phyloP scores from a whole-genome alignment of 371 early-diverging fungal genomes.

The Syncephalastrum sp. region DNA sequence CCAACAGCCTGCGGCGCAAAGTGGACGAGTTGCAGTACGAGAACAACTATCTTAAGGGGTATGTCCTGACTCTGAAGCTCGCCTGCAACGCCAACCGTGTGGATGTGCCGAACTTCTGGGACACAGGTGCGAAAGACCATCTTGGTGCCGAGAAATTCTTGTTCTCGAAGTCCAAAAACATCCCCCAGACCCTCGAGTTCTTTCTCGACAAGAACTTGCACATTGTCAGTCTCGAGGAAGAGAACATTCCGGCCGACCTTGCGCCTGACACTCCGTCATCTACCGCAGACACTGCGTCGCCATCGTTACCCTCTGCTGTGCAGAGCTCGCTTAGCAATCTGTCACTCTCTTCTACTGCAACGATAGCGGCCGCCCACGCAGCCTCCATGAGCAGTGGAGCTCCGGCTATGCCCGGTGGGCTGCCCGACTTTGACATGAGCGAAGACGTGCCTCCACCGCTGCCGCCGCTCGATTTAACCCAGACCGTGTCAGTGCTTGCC shows the following conservation, averaged over 20 bases:
- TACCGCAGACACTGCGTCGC: no score
- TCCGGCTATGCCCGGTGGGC: conserved; percentile 14
- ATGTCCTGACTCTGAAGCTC: conserved; percentile 29
- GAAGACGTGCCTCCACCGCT: conserved; percentile 8
- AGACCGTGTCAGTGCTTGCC: conserved; percentile 19
- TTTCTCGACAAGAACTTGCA: conserved; percentile 28
- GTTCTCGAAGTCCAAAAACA: conserved; percentile 29
- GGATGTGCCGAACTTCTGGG: conserved; percentile 37
- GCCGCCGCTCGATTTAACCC: conserved; percentile 12
- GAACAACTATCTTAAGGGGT: conserved; percentile 34
- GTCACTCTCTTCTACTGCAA: no score
- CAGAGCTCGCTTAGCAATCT: no score
- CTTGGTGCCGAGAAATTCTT: conserved; percentile 34
- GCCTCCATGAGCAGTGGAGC: no score
- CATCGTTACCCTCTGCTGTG: no score
- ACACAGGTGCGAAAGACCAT: conserved; percentile 27
- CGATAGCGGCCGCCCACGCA: no score
- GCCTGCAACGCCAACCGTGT: conserved; percentile 35
- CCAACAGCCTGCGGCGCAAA: conserved; percentile 12
- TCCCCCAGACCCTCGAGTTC: conserved; percentile 41
- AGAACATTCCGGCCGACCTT: conserved; percentile 6
- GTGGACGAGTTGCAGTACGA: conserved; percentile 32
- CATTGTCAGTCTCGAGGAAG: conserved; percentile 22
- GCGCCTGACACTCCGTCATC: not conserved
- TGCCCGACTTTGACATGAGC: conserved; percentile 9